Percentiles rank a stretch among this genome's conserved stretches.
Conservation (phyloP, 2,329 filamentous ascomycete species). For the Elsinoe arachidis region DNA sequence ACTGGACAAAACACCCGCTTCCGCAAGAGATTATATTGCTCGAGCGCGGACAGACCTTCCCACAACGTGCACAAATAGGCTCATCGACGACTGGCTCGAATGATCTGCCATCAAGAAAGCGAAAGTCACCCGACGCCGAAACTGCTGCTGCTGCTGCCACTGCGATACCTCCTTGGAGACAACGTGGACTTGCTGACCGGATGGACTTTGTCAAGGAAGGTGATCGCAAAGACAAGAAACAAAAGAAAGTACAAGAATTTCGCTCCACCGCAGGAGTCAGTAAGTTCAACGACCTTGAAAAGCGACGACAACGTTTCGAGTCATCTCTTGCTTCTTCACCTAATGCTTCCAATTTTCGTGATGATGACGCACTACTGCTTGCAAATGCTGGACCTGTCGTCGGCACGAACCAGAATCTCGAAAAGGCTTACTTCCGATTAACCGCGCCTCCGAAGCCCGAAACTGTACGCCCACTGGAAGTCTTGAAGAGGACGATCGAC, state of each 20-base stretch:
- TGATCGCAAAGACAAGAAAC: conserved; percentile 36
- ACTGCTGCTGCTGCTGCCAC: conserved; percentile 41
- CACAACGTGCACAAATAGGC: conserved; percentile 18
- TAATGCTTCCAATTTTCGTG: conserved; percentile 29
- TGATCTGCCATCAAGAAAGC: conserved; percentile 51
- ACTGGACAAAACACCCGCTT: conserved; percentile 77
- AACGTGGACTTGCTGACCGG: conserved; percentile 65
- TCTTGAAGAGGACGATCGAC: conserved; percentile 78
- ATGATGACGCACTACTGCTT: conserved; percentile 41
- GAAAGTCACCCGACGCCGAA: conserved; percentile 65
- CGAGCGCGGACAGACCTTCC: conserved; percentile 47
- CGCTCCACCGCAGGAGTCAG: conserved; percentile 47
- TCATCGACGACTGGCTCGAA: not conserved
- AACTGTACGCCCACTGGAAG: conserved; percentile 71
- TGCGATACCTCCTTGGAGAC: conserved; percentile 57
- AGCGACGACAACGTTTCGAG: conserved; percentile 81
- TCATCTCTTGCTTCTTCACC: conserved; percentile 47
- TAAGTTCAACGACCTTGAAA: conserved; percentile 89
- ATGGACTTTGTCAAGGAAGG: conserved; percentile 55
- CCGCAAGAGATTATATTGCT: conserved; percentile 75
- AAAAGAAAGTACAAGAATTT: conserved; percentile 25
- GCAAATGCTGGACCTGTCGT: conserved; percentile 60
- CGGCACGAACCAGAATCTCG: conserved; percentile 72
- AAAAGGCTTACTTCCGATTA: conserved; percentile 91
- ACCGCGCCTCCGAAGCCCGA: conserved; percentile 83